Base-by-base conservation (phyloP, 352 stramenopile species). In the Phytophthora niederhauseri region DNA sequence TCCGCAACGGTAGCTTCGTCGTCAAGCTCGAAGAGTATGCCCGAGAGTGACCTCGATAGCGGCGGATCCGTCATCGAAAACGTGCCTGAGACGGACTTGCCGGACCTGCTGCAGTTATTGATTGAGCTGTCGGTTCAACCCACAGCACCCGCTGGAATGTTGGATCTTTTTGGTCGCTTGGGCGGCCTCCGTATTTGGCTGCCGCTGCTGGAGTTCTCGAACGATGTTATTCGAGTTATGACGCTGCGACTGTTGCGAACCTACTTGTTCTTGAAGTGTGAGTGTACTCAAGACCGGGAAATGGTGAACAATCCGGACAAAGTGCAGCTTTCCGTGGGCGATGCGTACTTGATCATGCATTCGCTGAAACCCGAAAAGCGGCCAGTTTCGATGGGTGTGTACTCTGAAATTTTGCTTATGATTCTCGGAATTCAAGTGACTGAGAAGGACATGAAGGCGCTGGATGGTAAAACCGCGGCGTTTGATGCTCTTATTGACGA, bases 151-250 rank as follows among this genome's bases (percentile, higher is more conserved):
- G 75, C 83, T 8, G 87, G 85, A 41, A 78, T 95, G 59, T 53
- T 94, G 20, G 81, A 92, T 55, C 66, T 94, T 9, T 94, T 95
- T 73, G 84, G 83, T 22, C 81, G 84, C 6, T 68, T 95, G 8
- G 87, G 87, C 24, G 87, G 87, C 8, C 78, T 95, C 38, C 84
- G 87, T 14, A 94, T 95, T 20, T 95, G 87, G 87, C 70, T 95
- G 8, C 87, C 87, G 19, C 58, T 95, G 9, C 64, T 95, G n/a
- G 83, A 85, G 43, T 94, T 93, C 63, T 78, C 74, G 26, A 90
- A 80, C 56, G 83, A 92, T 52, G 77, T 80, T 4, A 84, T 94
- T 67, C 84, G 85, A 43, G 85, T 93, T 3, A 94, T 95, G 87
- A 93, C 87, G 1, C 52, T 95, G 34, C 85, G 87, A 22, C 71